A percentile compares a stretch with the other conserved stretches of the same genome.
Conservation (phyloP, 2,329 filamentous ascomycete genomes). For the Monilinia vaccinii-corymbosi region DNA sequence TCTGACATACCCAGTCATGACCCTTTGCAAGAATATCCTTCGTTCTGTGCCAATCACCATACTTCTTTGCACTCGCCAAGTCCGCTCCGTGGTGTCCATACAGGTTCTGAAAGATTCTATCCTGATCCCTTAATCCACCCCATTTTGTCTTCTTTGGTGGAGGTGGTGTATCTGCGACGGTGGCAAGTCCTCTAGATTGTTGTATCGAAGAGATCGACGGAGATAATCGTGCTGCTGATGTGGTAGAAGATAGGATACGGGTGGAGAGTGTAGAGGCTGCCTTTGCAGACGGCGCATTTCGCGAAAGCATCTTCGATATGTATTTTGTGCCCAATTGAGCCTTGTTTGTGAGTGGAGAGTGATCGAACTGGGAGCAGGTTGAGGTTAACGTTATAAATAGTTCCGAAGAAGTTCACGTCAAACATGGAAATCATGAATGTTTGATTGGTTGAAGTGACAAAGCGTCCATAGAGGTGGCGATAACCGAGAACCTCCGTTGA, state of each 20-base stretch:
- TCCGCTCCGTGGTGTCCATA: conserved; percentile 90
- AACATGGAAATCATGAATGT: conserved; percentile 17
- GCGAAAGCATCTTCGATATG: conserved; percentile 29
- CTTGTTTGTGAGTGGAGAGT: conserved; percentile 10
- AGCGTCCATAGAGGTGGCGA: conserved; percentile 5
- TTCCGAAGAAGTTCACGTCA: conserved; percentile 15
- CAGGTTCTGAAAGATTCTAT: conserved; percentile 98
- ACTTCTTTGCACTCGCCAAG: conserved; percentile 90
- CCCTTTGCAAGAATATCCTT: conserved; percentile 98
- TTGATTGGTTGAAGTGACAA: conserved; percentile 7
- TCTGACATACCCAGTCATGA: conserved; percentile 68
- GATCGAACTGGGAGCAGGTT: conserved; percentile 13
- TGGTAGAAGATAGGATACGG: conserved; percentile 26
- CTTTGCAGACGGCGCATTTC: conserved; percentile 29
- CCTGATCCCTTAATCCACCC: conserved; percentile 88
- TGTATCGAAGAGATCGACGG: conserved; percentile 36
- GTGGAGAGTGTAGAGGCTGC: conserved; percentile 26
- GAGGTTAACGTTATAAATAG: conserved; percentile 9
- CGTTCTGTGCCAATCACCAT: conserved; percentile 98
- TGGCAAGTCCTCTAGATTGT: conserved; percentile 66
- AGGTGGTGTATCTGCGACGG: conserved; percentile 64
- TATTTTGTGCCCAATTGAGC: conserved; percentile 30
- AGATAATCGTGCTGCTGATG: conserved; percentile 23
- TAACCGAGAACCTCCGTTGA: conserved; percentile 10
- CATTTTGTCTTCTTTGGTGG: conserved; percentile 59